Base-by-base conservation (phyloP, 768 basidiomycete species). In the Candolleomyces aberdarensis region DNA sequence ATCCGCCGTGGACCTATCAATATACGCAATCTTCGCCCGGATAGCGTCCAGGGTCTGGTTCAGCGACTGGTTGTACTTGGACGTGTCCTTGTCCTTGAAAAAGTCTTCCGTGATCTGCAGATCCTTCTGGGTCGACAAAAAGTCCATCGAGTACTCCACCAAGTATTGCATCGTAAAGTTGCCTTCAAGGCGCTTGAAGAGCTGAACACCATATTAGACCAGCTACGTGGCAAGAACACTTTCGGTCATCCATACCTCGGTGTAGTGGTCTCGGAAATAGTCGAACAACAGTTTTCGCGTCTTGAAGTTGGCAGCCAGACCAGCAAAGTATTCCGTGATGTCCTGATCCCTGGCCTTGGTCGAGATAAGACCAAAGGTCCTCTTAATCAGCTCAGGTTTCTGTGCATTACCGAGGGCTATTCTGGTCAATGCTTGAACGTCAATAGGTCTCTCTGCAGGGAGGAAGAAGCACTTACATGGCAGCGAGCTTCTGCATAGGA, bases 41-140 rank as follows among this genome's bases (percentile, higher is more conserved):
- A 94, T 84, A 1, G 78, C 78, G 66, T 94, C 93, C 65, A 92
- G 65, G 6, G 83, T 79, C 70, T 94, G 91, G 1, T 82, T 78
- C 49, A 93, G 75, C 2, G 80, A 75, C 70, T 88, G 76, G 65
- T 80, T 76, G 74, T 85, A 92, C 72, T 87, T 89, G 56, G 86
- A 85, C 6, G 80, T 85, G 71, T 91, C 85, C 73, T 85, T 88
- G 69, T 78, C 78, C 85, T 87, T 83, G 80, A 94, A 98, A 80
- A 92, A 96, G 4, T 74, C 81, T 56, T 81, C 80, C 14, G 85
- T 80, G 20, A 77, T 78, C 56, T 85, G 74, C 46, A 83, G 79
- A 74, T 97, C 96, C 61, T 83, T 72, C 63, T 87, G 75, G 20
- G 83, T 85, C n/a, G 88, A 84, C 58, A 96, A 77, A 32, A 74